Conservation (phyloP, 768 basidiomycete genomes). For the Suillus occidentalis region DNA sequence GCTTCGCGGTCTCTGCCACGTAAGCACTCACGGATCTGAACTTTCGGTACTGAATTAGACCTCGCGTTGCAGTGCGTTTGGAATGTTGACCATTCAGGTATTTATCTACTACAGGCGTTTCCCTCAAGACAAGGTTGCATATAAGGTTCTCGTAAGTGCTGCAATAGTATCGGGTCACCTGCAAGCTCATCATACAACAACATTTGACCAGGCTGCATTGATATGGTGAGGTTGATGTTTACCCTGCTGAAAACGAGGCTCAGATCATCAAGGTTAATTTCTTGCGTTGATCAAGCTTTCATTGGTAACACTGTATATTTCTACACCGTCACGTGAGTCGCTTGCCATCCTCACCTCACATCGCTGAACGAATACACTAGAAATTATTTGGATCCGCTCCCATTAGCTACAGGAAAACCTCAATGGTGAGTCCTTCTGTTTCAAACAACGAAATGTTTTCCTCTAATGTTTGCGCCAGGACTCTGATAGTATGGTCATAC, state of each 20-base stretch:
- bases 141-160: constrained; percentile 51
- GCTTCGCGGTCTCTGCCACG: constrained; percentile 51
- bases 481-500: constrained; percentile 42
- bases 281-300: constrained; percentile 49
- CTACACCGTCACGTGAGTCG: constrained; percentile 52
- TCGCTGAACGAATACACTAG: constrained; percentile 22
- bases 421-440: constrained; percentile 42
- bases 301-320: constrained; percentile 54
- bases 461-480: constrained; percentile 40
- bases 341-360: background rate
- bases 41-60: background rate
- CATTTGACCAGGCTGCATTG: constrained; percentile 27
- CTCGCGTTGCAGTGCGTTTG: constrained; percentile 45
- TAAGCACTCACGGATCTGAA: constrained; percentile 14
- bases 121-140: constrained; percentile 49
- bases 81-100: constrained; percentile 53
- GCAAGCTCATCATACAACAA: background rate
- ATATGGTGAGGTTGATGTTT: constrained; percentile 30
- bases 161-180: background rate
- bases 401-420: constrained; percentile 37
- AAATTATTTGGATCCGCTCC: constrained; percentile 39
- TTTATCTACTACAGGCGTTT: constrained; percentile 57
- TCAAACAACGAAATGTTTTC: background rate
- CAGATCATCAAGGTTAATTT: constrained; percentile 25
- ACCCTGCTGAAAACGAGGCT: background rate